Evolutionary conservation across 805 yeast genomes (phyloP), one percentile per base, ranked within the genome.

Genomic region (Metschnikowia drakensbergensis): DNA sequence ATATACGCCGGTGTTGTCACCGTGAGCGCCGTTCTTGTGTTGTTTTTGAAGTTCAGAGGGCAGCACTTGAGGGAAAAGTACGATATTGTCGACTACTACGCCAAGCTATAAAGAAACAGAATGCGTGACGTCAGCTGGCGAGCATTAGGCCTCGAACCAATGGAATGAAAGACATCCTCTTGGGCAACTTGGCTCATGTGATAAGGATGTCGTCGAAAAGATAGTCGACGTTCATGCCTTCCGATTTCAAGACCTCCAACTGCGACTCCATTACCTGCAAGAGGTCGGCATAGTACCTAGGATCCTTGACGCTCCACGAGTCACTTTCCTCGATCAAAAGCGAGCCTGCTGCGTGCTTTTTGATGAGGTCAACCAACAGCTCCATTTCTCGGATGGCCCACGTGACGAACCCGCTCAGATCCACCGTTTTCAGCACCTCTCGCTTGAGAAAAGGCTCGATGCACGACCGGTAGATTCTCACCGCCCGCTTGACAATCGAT

Each of bases 211-310:
- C 71, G 37, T 79, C 80, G 57, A 87, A 73, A 58, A 86, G 68
- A 63, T 81, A 87, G 45, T 82, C 92, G 53, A 88, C 83, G 58
- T 88, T 88, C 39, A 90, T 66, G 0, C 96, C 94, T 22, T 78
- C 80, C 0, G 69, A 64, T 57, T 81, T 82, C 55, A 89, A 66
- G n/a, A 77, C 80, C 32, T 73, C 70, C 29, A 84, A 80, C 58
- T 88, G 94, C 41, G 75, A 75, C 37, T 67, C 66, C 34, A 86
- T 72, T 7, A 80, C 72, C 37, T 75, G 68, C 3, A 84, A 71
- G 48, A 89, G 82, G 37, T 74, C 77, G 41, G 71, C 68, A 54
- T 84, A 83, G 7, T 77, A 70, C 31, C 48, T 44, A 6, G 75
- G 67, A 8, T 83, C 75, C 6, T 72, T 69, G 38, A 78, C 69